These are phyloP conservation scores for Lenzites betulinus DNA, from an alignment of 768 basidiomycete species.

Conservation along the genomic window DNA sequence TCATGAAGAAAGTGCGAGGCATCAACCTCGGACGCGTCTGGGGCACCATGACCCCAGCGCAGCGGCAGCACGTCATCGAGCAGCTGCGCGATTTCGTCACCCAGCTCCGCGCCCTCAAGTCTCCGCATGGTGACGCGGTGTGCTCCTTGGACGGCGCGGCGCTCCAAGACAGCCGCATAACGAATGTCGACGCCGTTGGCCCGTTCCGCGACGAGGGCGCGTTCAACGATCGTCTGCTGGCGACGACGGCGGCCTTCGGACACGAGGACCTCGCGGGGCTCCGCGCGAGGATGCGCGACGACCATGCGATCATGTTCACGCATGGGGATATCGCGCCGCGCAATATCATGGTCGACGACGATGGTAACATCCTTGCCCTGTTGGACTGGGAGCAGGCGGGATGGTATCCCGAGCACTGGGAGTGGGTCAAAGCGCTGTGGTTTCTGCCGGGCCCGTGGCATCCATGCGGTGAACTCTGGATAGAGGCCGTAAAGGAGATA, in stretches of 20 bases:
- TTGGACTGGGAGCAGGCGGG: slow-evolving; percentile 41
- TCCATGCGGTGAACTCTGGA: background rate
- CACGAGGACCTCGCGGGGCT: background rate
- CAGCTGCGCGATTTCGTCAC: background rate
- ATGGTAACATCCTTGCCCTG: slow-evolving; percentile 31
- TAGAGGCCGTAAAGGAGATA: background rate
- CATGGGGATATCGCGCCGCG: slow-evolving; percentile 47
- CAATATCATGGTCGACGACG: slow-evolving; percentile 42
- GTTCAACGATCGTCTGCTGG: background rate
- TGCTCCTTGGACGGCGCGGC: background rate
- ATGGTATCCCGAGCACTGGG: slow-evolving; percentile 41
- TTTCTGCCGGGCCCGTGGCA: slow-evolving; percentile 11
- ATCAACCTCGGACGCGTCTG: background rate
- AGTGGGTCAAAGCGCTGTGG: slow-evolving; percentile 30
- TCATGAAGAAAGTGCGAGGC: slow-evolving; percentile 1
- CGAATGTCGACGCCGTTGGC: background rate
- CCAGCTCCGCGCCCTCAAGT: background rate
- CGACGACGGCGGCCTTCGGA: background rate
- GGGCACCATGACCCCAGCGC: background rate
- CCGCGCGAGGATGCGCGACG: background rate
- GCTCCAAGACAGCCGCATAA: background rate
- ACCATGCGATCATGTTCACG: slow-evolving; percentile 28
- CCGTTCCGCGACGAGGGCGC: background rate
- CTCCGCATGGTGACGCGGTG: background rate
- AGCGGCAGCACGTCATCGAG: background rate